Conservation (phyloP, 371 early-diverging fungal species). For the Choanephora cucurbitarum region DNA sequence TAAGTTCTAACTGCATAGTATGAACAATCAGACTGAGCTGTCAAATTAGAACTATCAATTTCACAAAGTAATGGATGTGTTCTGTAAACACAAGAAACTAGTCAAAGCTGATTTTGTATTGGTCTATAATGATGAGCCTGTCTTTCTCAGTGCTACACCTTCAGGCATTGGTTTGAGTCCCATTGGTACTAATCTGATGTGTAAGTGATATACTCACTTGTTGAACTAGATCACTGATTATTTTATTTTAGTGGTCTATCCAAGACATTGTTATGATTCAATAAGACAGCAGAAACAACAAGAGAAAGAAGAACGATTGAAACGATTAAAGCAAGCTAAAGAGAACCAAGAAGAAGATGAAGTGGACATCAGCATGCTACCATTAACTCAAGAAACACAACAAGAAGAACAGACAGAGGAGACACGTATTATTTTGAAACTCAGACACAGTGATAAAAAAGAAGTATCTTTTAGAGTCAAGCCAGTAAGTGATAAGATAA, state of each 20-base stretch:
- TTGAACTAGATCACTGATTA: too few relatives aligned
- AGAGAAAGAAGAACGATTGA: constrained; percentile 16
- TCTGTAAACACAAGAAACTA: constrained; percentile 31
- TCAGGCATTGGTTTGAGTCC: constrained; percentile 35
- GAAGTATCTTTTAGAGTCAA: constrained; percentile 33
- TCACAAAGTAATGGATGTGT: constrained; percentile 25
- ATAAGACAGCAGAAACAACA: constrained; percentile 23
- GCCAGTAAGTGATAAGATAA: constrained; percentile 31
- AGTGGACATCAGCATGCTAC: too few relatives aligned
- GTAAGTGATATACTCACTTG: constrained; percentile 24
- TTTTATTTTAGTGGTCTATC: constrained; percentile 36
- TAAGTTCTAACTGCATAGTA: too few relatives aligned
- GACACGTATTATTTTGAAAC: constrained; percentile 23
- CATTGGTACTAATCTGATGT: constrained; percentile 18
- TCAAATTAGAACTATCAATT: constrained; percentile 44
- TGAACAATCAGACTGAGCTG: too few relatives aligned
- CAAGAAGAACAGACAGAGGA: constrained; percentile 6
- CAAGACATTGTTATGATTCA: constrained; percentile 24
- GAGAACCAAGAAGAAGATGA: constrained; percentile 10
- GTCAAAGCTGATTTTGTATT: constrained; percentile 30
- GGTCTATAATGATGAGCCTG: constrained; percentile 33
- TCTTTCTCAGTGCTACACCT: constrained; percentile 42
- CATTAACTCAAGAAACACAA: too few relatives aligned
- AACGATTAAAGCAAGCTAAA: constrained; percentile 3
- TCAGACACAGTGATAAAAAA: constrained; percentile 35